phyloP scores from a whole-genome alignment of 2,329 filamentous ascomycete genomes.

The Xylariaceae sp. region DNA sequence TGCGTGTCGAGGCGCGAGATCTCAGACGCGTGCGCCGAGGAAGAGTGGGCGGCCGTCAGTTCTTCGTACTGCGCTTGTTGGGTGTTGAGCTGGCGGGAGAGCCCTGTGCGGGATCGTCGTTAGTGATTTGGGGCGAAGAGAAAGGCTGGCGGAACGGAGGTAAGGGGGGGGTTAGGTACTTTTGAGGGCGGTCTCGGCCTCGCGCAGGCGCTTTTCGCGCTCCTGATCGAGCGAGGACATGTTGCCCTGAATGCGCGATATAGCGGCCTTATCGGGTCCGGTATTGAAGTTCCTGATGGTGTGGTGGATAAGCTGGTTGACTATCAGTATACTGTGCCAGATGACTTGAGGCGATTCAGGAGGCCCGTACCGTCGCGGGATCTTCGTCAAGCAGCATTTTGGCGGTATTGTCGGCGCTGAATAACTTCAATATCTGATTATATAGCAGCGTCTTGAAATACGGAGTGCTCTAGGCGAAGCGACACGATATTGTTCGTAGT shows the following conservation, averaged over 20 bases:
- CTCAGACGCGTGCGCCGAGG: conserved; percentile 73
- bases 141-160: conserved; percentile 13
- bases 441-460: not conserved
- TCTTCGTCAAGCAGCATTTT: conserved; percentile 94
- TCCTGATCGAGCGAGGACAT: conserved; percentile 79
- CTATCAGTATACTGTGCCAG: conserved; percentile 4
- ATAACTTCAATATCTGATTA: not conserved
- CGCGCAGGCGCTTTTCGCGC: conserved; percentile 71
- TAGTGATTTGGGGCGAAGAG: not conserved
- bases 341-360: not conserved
- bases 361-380: conserved; percentile 67
- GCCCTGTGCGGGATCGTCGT: conserved; percentile 38
- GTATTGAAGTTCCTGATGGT: conserved; percentile 96
- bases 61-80: conserved; percentile 74
- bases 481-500: not conserved
- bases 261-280: conserved; percentile 75
- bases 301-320: conserved; percentile 74
- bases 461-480: too few species aligned
- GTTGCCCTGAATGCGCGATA: conserved; percentile 79
- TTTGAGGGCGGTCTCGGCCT: conserved; percentile 63
- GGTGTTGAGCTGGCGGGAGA: conserved; percentile 71
- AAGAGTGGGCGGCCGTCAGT: conserved; percentile 69
- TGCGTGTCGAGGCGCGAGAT: conserved; percentile 86
- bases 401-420: conserved; percentile 35
- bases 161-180: conserved; percentile 37